These are phyloP conservation scores for Coemansia umbellata DNA, from an alignment of 192 early-diverging fungal species.

Conservation along the genomic window DNA sequence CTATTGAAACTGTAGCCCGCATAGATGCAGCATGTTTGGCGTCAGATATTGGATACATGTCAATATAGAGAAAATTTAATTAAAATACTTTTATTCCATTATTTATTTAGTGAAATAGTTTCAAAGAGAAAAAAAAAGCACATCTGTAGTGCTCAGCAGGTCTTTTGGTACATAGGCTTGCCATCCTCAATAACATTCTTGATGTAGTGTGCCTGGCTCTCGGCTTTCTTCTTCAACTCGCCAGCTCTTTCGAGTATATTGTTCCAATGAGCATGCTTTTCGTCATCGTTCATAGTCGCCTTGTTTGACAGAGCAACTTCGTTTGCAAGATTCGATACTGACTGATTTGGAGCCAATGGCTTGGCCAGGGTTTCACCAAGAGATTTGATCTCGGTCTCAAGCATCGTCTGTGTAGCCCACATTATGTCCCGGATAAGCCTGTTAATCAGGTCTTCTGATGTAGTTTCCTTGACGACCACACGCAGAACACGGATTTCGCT, in stretches of 20 bases:
- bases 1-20: constrained; percentile 5
- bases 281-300: constrained; percentile 1
- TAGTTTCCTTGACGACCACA: constrained; percentile 63
- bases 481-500: constrained; percentile 56
- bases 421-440: constrained; percentile 51
- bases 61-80: too few species aligned
- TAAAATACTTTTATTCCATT: too few species aligned
- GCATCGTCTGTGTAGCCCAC: constrained; percentile 52
- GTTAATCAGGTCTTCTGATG: constrained; percentile 54
- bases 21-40: constrained; percentile 28
- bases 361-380: constrained; percentile 34
- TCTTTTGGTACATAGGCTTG: constrained; percentile 34
- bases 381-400: constrained; percentile 26
- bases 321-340: constrained; percentile 28
- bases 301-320: constrained; percentile 14
- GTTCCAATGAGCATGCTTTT: constrained; percentile 30
- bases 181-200: constrained; percentile 9
- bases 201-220: too few species aligned
- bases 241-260: constrained; percentile 29
- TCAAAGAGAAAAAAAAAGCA: not conserved
- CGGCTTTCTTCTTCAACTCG: constrained; percentile 22
- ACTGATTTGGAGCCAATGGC: constrained; percentile 21
- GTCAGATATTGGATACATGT: not conserved
- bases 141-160: constrained; percentile 9
- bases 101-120: not conserved